phyloP scores from a whole-genome alignment of 2,329 filamentous ascomycete genomes.

The Thelonectria olida region DNA sequence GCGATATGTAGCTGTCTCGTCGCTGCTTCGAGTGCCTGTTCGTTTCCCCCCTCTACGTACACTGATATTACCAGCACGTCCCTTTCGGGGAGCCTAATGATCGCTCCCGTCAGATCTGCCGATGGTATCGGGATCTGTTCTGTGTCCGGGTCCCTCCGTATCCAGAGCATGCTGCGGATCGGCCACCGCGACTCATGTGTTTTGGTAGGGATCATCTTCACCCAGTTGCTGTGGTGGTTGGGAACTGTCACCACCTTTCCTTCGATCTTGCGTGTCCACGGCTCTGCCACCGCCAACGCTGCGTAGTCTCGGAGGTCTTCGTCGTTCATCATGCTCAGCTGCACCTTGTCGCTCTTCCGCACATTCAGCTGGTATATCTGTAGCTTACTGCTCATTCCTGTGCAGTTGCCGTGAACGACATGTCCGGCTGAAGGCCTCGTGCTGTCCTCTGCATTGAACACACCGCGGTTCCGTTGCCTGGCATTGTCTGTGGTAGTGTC shows the following conservation, averaged over 20 bases:
- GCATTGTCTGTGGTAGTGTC: not conserved
- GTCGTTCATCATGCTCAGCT: not conserved
- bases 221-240: not conserved
- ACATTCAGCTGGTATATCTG: not conserved
- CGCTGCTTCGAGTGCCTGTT: not conserved
- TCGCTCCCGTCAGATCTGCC: not conserved
- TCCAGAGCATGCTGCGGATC: slow-evolving; percentile 3
- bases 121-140: not conserved
- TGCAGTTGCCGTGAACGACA: not conserved
- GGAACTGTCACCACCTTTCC: not conserved
- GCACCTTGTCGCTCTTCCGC: not conserved
- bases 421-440: not conserved
- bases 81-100: not conserved
- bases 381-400: not conserved
- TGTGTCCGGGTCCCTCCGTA: not conserved
- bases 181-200: not conserved
- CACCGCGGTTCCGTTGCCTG: not conserved
- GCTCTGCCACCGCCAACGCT: not conserved
- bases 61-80: not conserved
- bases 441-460: not conserved
- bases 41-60: not conserved
- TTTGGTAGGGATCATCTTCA: not conserved
- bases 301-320: not conserved
- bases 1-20: not conserved
- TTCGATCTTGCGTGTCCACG: not conserved